Conservation (phyloP, 2,329 filamentous ascomycete genomes). For the Pseudogymnoascus sp. region DNA sequence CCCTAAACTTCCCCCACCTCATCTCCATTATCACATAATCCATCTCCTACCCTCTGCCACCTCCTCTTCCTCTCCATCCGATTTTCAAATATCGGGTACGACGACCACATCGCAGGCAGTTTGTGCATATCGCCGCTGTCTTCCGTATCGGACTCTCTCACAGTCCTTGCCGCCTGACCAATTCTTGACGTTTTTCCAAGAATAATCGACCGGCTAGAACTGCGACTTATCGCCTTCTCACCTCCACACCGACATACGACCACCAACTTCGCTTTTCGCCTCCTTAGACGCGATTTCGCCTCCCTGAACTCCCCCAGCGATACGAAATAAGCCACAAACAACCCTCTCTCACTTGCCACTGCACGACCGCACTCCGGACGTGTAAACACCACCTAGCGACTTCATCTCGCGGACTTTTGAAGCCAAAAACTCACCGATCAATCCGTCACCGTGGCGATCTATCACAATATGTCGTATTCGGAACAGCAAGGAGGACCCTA, state of each 20-base stretch:
- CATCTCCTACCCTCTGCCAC: neutral
- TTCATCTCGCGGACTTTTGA: neutral
- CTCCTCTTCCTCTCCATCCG: neutral
- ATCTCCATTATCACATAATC: neutral
- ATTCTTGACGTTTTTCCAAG: neutral
- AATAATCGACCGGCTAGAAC: neutral
- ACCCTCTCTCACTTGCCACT: neutral
- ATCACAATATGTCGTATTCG: conserved; percentile 27
- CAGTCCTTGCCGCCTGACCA: neutral
- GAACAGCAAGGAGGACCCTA: conserved; percentile 25
- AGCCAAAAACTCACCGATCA: neutral
- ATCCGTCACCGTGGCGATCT: conserved; percentile 25
- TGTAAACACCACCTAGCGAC: neutral
- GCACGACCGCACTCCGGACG: neutral
- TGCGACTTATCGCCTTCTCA: neutral
- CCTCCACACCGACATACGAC: neutral
- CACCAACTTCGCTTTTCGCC: neutral
- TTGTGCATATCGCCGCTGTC: neutral
- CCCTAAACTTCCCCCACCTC: conserved; percentile 24
- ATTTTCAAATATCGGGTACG: neutral
- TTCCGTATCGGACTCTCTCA: neutral
- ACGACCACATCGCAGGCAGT: neutral
- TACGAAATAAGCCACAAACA: neutral
- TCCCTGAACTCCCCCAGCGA: neutral
- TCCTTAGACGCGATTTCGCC: neutral